phyloP scores from a whole-genome alignment of 345 rosid genomes.

The Aurinia saxatilis region DNA sequence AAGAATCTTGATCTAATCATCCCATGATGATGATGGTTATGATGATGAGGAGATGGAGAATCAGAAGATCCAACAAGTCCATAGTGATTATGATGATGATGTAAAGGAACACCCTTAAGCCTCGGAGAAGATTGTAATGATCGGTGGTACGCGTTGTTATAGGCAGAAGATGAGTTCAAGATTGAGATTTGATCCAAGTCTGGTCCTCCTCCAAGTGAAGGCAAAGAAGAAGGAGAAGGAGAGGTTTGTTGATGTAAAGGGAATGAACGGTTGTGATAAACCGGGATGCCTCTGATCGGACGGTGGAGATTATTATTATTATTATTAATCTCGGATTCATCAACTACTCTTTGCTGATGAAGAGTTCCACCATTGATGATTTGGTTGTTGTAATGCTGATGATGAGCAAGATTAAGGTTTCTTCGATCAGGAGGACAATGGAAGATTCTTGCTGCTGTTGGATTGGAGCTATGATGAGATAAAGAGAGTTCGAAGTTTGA shows the following conservation, averaged over 20 bases:
- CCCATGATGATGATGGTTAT: constrained; percentile 33
- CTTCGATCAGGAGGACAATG: constrained; percentile 25
- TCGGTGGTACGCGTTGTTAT: constrained; percentile 28
- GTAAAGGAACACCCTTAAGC: constrained; percentile 43
- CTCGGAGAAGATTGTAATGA: constrained; percentile 33
- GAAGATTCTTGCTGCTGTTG: constrained; percentile 17
- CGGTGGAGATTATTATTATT: constrained; percentile 32
- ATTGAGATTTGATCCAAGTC: constrained; percentile 49
- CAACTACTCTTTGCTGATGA: constrained; percentile 22
- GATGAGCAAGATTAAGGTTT: constrained; percentile 16
- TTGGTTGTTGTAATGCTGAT: constrained; percentile 26
- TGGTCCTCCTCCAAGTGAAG: constrained; percentile 36
- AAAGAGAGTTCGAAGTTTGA: constrained; percentile 29
- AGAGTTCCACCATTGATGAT: constrained; percentile 14
- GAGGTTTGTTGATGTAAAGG: constrained; percentile 55
- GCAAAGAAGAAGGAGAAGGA: constrained; percentile 31
- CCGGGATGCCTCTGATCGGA: constrained; percentile 80
- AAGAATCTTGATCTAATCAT: constrained; percentile 67
- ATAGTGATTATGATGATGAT: constrained; percentile 35
- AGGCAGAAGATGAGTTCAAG: constrained; percentile 34
- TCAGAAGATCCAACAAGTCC: constrained; percentile 52
- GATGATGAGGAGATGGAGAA: constrained; percentile 33
- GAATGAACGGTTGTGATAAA: constrained; percentile 63
- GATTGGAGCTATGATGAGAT: constrained; percentile 16
- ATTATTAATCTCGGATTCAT: constrained; percentile 25